These are phyloP conservation scores for Thuja plicata DNA, from an alignment of 83 land plant species.

Conservation along the genomic window DNA sequence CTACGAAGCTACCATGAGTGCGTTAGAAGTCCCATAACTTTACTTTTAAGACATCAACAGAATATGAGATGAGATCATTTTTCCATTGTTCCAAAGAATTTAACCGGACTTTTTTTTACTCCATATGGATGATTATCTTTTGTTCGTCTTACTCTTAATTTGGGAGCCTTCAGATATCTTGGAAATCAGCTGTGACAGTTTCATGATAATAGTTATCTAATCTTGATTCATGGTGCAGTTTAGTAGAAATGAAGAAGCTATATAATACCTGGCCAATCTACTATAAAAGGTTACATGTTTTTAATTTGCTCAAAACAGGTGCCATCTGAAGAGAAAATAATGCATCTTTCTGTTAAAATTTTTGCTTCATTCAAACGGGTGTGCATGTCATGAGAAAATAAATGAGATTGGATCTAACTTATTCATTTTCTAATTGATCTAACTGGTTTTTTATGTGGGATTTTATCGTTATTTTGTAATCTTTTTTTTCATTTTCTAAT, in stretches of 20 bases:
- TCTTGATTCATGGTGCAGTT: background rate
- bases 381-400: no score
- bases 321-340: no score
- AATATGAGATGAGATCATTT: background rate
- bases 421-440: no score
- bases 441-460: no score
- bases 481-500: no score
- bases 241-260: background rate
- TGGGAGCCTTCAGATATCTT: background rate
- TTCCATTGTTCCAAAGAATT: background rate
- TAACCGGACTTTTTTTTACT: background rate
- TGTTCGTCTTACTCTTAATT: background rate
- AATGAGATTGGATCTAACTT: no score
- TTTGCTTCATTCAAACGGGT: no score
- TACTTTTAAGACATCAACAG: background rate
- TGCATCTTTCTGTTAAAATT: no score
- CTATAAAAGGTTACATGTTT: background rate
- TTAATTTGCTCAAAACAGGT: no score
- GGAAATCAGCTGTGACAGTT: background rate
- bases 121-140: background rate
- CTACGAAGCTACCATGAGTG: slow-evolving; percentile 7
- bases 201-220: background rate
- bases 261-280: background rate
- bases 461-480: no score
- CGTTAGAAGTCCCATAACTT: background rate